Base-by-base conservation (phyloP, 441 rosid species). In the Arabidopsis hybrid region DNA sequence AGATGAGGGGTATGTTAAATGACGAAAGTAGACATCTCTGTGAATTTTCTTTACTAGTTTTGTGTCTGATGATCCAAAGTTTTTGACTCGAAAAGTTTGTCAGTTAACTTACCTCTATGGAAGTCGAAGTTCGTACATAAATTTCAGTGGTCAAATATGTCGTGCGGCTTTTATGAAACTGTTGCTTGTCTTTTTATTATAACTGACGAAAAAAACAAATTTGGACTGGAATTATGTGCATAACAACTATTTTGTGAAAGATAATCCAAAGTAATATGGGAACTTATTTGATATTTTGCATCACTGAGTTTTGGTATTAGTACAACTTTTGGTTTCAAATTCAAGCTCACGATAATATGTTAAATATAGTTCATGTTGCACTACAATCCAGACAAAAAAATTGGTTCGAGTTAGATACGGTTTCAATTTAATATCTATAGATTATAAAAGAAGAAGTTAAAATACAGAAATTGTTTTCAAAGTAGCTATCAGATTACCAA, bases 111-210 rank as follows among this genome's bases (percentile, higher is more conserved):
- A 17, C 69, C 69, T 14, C 17, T 5, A 26, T 2, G 34, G 34
- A 17, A 13, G 6, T 6, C 26, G 26, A 38, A 21, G 52, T 73
- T 47, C 71, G 50, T 74, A 59, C 72, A 29, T 12, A 4, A 0
- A 21, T 16, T 17, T 7, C 31, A 3, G 1, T 14, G 42, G 51
- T 47, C 73, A 60, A 34, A 70, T 38, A 45, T 13, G 34, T 29
- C 50, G 32, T 73, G 46, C 72, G 31, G 32, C 56, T 67, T 59
- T 59, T 14, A 50, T 40, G 32, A 59, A 11, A 40, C 60, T 53
- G 56, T 38, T 74, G 50, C 67, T 64, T 47, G 12, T 73, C 65
- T 31, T 42, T 42, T 29, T 29, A 29, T 29, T 4, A 3, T 29
- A 29, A 29, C 32, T 29, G 32, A 29, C 32, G 32, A 29, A 29